Evolutionary conservation across 2,329 filamentous ascomycete genomes (phyloP).

Genomic region (Neonectria neomacrospora): DNA sequence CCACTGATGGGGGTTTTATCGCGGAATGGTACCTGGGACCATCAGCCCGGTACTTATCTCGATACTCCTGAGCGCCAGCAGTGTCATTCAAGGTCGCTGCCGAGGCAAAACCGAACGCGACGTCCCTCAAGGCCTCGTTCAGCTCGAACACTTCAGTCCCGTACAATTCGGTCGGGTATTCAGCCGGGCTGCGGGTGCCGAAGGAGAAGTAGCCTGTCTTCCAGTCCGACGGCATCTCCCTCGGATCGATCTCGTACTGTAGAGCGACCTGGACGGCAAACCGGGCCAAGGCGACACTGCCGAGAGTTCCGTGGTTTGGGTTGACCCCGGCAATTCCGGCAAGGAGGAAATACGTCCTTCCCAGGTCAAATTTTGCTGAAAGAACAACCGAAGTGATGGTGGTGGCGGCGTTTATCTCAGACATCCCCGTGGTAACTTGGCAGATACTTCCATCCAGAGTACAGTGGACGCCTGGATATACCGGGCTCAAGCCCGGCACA

Average conservation of each 20-base stretch:
- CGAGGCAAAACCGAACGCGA: slow-evolving; percentile 19
- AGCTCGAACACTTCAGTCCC: slow-evolving; percentile 34
- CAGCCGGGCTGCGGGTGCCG: slow-evolving; percentile 18
- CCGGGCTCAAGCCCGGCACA: slow-evolving; percentile 22
- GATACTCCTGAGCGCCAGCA: slow-evolving; percentile 14
- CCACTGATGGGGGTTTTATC: slow-evolving; percentile 10
- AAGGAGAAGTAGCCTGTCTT: slow-evolving; percentile 30
- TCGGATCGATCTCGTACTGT: slow-evolving; percentile 32
- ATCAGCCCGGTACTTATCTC: slow-evolving; percentile 12
- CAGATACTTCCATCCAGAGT: slow-evolving; percentile 23
- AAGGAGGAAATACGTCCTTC: slow-evolving; percentile 31
- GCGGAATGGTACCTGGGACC: slow-evolving; percentile 18
- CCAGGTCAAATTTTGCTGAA: slow-evolving; percentile 23
- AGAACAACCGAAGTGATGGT: slow-evolving; percentile 21
- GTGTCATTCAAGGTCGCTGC: slow-evolving; percentile 23
- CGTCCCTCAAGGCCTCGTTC: slow-evolving; percentile 26
- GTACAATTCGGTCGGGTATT: slow-evolving; percentile 26
- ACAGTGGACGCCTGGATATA: slow-evolving; percentile 24
- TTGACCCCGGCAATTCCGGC: slow-evolving; percentile 33
- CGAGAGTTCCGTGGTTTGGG: slow-evolving; percentile 27
- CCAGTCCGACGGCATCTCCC: slow-evolving; percentile 25
- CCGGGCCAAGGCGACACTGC: slow-evolving; percentile 26
- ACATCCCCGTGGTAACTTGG: slow-evolving; percentile 28
- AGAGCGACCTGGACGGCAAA: slow-evolving; percentile 30
- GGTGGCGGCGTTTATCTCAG: slow-evolving; percentile 33